A percentile compares a stretch with the other conserved stretches of the same genome.
phyloP scores from a whole-genome alignment of 75 land plant genomes.

The Cryptomeria japonica region DNA sequence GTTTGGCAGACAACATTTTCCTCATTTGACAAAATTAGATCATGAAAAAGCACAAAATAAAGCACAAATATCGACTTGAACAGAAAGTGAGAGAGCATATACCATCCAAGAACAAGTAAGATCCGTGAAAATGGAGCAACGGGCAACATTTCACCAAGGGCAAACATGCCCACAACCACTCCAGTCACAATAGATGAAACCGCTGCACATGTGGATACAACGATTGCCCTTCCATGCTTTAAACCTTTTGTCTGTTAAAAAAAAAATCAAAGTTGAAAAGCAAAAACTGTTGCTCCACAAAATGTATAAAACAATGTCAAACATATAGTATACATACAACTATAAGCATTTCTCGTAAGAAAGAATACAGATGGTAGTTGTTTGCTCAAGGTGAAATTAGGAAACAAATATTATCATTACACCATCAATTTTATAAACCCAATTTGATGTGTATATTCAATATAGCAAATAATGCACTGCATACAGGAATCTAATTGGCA shows the following conservation, averaged over 20 bases:
- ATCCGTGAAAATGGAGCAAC: constrained; percentile 56
- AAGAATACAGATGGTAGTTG: not conserved
- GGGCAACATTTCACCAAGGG: constrained; percentile 86
- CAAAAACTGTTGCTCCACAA: not conserved
- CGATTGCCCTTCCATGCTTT: constrained; percentile 96
- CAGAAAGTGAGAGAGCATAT: constrained; percentile 2
- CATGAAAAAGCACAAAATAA: not conserved
- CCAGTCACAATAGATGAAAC: constrained; percentile 92
- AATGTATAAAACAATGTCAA: not conserved
- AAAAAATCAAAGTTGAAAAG: constrained; percentile 3
- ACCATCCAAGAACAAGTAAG: constrained; percentile 87
- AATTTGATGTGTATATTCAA: not conserved
- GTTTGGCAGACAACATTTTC: not conserved
- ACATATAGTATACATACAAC: not conserved
- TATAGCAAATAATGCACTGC: not conserved
- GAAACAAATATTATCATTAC: not conserved
- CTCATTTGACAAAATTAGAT: not conserved
- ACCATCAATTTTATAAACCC: not conserved
- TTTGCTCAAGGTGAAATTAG: not conserved
- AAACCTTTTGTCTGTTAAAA: constrained; percentile 77
- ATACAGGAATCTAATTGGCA: not conserved
- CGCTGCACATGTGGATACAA: constrained; percentile 96
- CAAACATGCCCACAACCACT: constrained; percentile 89
- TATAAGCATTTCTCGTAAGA: not conserved
- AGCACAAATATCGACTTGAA: not conserved